These are phyloP conservation scores for Mucor sp. DNA, from an alignment of 371 early-diverging fungal species.

Conservation along the genomic window DNA sequence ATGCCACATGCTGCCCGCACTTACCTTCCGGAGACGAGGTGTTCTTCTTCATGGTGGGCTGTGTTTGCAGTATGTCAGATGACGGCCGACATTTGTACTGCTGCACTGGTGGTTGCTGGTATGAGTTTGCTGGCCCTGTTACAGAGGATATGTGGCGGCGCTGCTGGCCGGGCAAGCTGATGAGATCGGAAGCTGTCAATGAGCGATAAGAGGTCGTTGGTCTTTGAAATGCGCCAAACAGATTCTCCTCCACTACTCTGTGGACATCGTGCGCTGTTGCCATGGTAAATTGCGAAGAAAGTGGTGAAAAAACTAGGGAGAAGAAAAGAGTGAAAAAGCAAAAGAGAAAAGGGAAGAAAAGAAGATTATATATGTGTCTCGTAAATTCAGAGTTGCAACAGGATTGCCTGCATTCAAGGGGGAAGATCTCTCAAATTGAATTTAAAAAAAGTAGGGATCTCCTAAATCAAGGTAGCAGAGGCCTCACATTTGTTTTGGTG, in stretches of 20 bases:
- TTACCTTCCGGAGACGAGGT: conserved; percentile 40
- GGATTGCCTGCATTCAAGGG: background rate
- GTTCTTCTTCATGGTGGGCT: conserved; percentile 18
- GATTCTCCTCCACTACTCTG: conserved; percentile 36
- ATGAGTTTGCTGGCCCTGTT: background rate
- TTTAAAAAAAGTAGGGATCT: background rate
- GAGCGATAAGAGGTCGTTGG: conserved; percentile 26
- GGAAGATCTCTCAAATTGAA: background rate
- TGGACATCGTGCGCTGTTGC: conserved; percentile 33
- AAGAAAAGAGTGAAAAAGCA: background rate
- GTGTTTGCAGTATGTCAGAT: conserved; percentile 41
- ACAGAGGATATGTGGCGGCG: background rate
- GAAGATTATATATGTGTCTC: background rate
- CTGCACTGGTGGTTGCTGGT: background rate
- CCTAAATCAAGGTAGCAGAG: background rate
- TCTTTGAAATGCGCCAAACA: conserved; percentile 39
- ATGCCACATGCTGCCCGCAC: background rate
- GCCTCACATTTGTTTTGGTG: background rate
- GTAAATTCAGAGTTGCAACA: background rate
- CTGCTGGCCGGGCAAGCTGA: conserved; percentile 15
- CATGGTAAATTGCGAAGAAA: background rate
- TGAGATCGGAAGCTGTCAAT: conserved; percentile 43
- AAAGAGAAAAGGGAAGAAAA: background rate
- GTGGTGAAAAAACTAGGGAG: background rate
- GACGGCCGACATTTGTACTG: conserved; percentile 17